phyloP scores from a whole-genome alignment of 148 eudicot species.

The Rhododendron williamsianum region DNA sequence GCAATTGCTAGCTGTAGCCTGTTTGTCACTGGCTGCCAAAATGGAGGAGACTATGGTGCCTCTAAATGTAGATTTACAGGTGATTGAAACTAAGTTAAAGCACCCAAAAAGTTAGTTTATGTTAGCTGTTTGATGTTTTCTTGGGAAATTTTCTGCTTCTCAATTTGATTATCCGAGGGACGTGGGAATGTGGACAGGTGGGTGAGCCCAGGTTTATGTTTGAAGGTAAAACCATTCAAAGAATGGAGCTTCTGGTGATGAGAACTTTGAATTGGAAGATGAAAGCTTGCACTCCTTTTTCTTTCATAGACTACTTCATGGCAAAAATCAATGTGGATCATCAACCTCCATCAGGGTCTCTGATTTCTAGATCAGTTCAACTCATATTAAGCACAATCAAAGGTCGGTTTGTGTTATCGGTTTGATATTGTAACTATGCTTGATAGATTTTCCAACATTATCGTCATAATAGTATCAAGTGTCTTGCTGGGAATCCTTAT shows the following conservation, averaged over 20 bases:
- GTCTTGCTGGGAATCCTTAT: background rate
- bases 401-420: conserved; percentile 31
- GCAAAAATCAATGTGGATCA: conserved; percentile 24
- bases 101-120: background rate
- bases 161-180: background rate
- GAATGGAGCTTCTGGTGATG: conserved; percentile 80
- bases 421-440: background rate
- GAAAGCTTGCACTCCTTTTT: conserved; percentile 66
- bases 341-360: conserved; percentile 20
- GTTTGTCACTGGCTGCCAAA: conserved; percentile 84
- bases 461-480: background rate
- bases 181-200: conserved; percentile 42
- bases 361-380: conserved; percentile 47
- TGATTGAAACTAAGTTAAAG: conserved; percentile 3
- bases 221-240: conserved; percentile 73
- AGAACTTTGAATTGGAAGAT: conserved; percentile 70
- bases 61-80: conserved; percentile 58
- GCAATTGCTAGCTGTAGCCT: conserved; percentile 75
- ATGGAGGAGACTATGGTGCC: conserved; percentile 64
- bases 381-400: conserved; percentile 49
- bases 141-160: background rate
- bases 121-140: background rate
- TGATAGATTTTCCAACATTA: background rate
- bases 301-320: conserved; percentile 57
- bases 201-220: conserved; percentile 61